A percentile compares a stretch with the other conserved stretches of the same genome.
phyloP scores from a whole-genome alignment of 176 grass and related monocot species.

The Avena atlantica region DNA sequence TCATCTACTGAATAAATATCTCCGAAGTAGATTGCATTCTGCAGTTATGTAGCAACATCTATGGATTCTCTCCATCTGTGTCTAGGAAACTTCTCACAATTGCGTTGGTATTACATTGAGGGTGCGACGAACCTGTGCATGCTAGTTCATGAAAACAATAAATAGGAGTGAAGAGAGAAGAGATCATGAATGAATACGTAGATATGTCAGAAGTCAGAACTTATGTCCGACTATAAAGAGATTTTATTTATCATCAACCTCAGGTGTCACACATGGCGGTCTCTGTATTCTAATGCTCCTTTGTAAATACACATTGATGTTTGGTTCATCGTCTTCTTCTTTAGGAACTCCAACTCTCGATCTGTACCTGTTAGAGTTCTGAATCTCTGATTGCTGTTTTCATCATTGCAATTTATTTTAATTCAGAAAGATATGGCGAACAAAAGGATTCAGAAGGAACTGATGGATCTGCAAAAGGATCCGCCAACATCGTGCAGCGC shows the following conservation, averaged over 20 bases:
- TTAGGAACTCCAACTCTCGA: not conserved
- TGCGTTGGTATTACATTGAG: not conserved
- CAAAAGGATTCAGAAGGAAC: slow-evolving; percentile 95
- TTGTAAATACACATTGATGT: not conserved
- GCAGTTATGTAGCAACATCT: no score
- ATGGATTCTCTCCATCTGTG: not conserved
- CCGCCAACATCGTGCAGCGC: slow-evolving; percentile 89
- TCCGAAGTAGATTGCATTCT: not conserved
- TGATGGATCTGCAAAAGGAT: slow-evolving; percentile 90
- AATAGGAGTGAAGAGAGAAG: not conserved
- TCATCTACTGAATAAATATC: not conserved
- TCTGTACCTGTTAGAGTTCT: no score
- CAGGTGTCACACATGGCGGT: no score
- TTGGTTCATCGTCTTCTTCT: not conserved
- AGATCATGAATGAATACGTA: not conserved
- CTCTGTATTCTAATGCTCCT: not conserved
- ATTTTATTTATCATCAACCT: not conserved
- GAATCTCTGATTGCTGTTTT: not conserved
- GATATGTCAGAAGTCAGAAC: not conserved
- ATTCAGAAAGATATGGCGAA: slow-evolving; percentile 62
- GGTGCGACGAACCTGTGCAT: no score
- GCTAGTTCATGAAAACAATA: no score
- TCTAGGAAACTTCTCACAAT: not conserved
- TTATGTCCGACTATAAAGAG: not conserved
- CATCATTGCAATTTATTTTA: not conserved